Conservation (phyloP, 805 yeast species). For the Kodamaea neixiangensis region DNA sequence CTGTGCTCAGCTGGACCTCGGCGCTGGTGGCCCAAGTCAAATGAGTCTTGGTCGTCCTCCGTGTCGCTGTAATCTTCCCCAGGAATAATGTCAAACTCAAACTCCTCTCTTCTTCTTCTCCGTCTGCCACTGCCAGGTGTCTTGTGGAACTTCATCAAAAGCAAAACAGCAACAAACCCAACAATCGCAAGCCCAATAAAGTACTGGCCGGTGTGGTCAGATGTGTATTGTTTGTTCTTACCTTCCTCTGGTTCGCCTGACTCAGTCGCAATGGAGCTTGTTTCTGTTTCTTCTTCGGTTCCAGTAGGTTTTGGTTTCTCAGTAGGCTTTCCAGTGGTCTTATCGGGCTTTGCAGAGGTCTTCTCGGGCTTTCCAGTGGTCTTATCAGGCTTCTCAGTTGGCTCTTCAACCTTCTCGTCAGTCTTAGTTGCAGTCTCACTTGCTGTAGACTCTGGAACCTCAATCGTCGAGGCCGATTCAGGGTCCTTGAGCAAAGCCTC, state of each 20-base stretch:
- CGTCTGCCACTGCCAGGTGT: slow-evolving; percentile 42
- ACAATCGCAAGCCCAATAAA: slow-evolving; percentile 58
- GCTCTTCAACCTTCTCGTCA: background rate
- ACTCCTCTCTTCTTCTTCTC: slow-evolving; percentile 67
- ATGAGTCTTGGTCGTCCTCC: slow-evolving; percentile 35
- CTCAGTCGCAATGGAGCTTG: background rate
- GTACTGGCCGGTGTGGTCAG: slow-evolving; percentile 58
- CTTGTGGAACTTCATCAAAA: slow-evolving; percentile 46
- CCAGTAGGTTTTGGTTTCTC: background rate
- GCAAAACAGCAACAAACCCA: slow-evolving; percentile 55
- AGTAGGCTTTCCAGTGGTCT: background rate
- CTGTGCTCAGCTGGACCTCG: slow-evolving; percentile 3
- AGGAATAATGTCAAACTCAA: slow-evolving; percentile 76
- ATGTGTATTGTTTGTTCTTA: slow-evolving; percentile 33
- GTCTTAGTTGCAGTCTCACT: background rate
- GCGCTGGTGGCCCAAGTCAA: slow-evolving; percentile 33
- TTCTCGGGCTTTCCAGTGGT: background rate
- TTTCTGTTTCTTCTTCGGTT: background rate
- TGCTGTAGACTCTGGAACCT: background rate
- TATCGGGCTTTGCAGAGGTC: background rate
- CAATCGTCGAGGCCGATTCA: slow-evolving; percentile 11
- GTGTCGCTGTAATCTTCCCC: slow-evolving; percentile 56
- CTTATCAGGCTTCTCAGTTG: background rate
- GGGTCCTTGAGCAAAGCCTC: slow-evolving; percentile 14
- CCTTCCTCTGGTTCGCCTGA: slow-evolving; percentile 21